Base-by-base conservation (phyloP, 2,329 filamentous ascomycete species). In the Cercospora canescens region DNA sequence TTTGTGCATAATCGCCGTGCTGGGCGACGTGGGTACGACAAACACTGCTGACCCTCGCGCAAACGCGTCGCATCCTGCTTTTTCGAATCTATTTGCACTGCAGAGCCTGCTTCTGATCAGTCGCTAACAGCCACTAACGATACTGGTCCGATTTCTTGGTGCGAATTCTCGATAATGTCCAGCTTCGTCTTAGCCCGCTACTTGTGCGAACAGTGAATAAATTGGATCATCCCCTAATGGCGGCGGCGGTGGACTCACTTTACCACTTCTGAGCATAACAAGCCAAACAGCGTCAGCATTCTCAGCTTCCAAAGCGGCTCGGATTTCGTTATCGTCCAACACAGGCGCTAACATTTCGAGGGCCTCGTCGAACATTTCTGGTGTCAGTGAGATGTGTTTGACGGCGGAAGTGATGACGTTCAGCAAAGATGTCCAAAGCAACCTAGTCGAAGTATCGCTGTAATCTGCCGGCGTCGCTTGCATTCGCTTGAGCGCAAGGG, bases 281-380 rank as follows among this genome's bases (percentile, higher is more conserved):
- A 94, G 78, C 92, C 92, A 96, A 4, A 95, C 89, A 1, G 90
- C 89, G 80, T 95, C 92, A 1, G 84, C 81, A 76, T 94, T 93
- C 61, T 90, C 80, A 3, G 76, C 79, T 70, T 91, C 87, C 54
- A 95, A 77, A 11, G 86, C 87, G 35, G 80, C 78, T 56, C 82
- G 84, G 11, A 89, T 84, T 56, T 85, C 81, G 1, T 73, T 62
- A 6, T 73, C 71, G 11, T 71, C 68, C 5, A 81, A 39, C 11
- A 79, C 71, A 2, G 77, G 76, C 52, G 76, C 76, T 58, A 95
- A 76, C 60, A 94, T 78, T 6, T 85, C 84, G 50, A 94, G 75
- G 12, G 91, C 85, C 61, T 92, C 86, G 69, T 94, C 91, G 76
- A 93, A 91, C 69, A 89, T 84, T 52, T 86, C 85, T 30, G 91